phyloP scores from a whole-genome alignment of 371 early-diverging fungal genomes.

The Mucor saturninus region DNA sequence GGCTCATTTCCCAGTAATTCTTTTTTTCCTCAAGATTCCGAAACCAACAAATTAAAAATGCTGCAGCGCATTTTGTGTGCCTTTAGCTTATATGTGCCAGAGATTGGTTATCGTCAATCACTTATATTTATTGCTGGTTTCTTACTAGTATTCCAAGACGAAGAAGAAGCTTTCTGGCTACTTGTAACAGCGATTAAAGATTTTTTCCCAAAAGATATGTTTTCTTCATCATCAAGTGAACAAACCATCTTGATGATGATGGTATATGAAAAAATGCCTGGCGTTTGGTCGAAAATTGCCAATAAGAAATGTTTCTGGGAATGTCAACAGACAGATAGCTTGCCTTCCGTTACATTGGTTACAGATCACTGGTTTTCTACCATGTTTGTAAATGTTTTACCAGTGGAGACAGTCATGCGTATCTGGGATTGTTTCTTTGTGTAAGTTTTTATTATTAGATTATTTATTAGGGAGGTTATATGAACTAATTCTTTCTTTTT shows the following conservation, averaged over 20 bases:
- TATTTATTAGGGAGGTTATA: background rate
- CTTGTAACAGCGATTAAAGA: conserved; percentile 76
- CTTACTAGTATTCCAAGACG: conserved; percentile 73
- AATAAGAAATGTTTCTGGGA: conserved; percentile 58
- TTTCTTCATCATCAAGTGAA: conserved; percentile 77
- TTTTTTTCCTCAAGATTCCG: conserved; percentile 57
- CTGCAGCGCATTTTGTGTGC: conserved; percentile 75
- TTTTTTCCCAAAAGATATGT: conserved; percentile 78
- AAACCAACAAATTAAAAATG: conserved; percentile 57
- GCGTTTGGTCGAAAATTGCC: conserved; percentile 59
- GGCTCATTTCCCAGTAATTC: conserved; percentile 85
- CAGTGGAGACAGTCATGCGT: conserved; percentile 77
- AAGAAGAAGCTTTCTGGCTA: conserved; percentile 85
- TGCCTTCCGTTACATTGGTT: conserved; percentile 76
- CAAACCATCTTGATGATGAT: conserved; percentile 76
- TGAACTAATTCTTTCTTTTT: background rate
- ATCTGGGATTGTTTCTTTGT: conserved; percentile 86
- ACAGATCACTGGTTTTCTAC: conserved; percentile 89
- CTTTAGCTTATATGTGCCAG: conserved; percentile 65
- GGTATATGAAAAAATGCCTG: conserved; percentile 63
- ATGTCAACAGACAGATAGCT: conserved; percentile 49
- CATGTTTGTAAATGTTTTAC: conserved; percentile 78
- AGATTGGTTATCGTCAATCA: conserved; percentile 87
- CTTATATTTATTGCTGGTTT: conserved; percentile 83
- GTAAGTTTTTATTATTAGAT: conserved; percentile 38